Evolutionary conservation across 2,329 filamentous ascomycete species (phyloP).

Genomic region (Pyrenochaeta sp.): DNA sequence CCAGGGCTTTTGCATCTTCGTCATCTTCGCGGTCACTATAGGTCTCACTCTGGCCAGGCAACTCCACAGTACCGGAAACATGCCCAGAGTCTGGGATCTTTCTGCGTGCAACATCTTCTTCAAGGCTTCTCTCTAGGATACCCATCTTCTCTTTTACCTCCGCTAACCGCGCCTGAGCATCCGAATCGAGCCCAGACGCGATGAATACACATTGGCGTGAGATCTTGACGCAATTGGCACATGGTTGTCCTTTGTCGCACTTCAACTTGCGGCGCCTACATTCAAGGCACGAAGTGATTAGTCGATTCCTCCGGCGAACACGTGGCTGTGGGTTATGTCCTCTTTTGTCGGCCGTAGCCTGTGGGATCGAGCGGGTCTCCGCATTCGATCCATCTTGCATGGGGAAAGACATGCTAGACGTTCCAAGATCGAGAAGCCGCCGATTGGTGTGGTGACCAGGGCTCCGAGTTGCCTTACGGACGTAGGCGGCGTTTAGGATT

Average conservation of each 20-base stretch:
- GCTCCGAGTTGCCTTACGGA: constrained; percentile 11
- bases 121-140: constrained; percentile 72
- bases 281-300: constrained; percentile 50
- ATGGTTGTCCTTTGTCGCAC: constrained; percentile 77
- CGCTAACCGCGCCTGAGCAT: constrained; percentile 72
- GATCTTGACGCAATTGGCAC: constrained; percentile 68
- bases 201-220: constrained; percentile 68
- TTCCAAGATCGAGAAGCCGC: constrained; percentile 5
- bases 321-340: constrained; percentile 32
- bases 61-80: constrained; percentile 4
- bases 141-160: constrained; percentile 83
- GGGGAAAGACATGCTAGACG: constrained; percentile 10
- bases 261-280: constrained; percentile 76
- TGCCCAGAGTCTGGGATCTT: constrained; percentile 13
- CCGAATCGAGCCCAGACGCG: constrained; percentile 71
- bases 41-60: constrained; percentile 53
- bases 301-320: constrained; percentile 46
- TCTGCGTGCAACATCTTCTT: constrained; percentile 69
- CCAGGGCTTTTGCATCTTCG: constrained; percentile 65
- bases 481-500: constrained; percentile 8
- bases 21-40: constrained; percentile 63
- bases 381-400: constrained; percentile 2
- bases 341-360: constrained; percentile 19
- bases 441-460: neutral
- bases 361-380: constrained; percentile 3